Evolutionary conservation across 805 yeast species (phyloP).

Genomic region (Ogataea kodamae): DNA sequence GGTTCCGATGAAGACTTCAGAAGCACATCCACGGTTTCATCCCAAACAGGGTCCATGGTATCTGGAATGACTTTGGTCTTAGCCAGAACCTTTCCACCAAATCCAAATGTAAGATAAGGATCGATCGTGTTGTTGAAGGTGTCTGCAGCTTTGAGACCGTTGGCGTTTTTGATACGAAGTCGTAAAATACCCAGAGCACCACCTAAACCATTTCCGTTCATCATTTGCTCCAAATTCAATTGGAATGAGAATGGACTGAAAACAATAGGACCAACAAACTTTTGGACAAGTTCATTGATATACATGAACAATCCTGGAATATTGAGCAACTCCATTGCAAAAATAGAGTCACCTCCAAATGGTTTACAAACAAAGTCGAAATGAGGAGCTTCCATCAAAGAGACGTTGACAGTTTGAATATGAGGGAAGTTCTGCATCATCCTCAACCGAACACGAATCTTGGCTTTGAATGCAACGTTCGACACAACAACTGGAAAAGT

Average conservation of each 20-base stretch:
- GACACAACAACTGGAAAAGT: constrained; percentile 77
- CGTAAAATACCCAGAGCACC: constrained; percentile 86
- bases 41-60: constrained; percentile 75
- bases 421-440: constrained; percentile 93
- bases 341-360: constrained; percentile 71
- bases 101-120: constrained; percentile 79
- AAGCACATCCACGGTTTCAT: constrained; percentile 70
- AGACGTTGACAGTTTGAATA: constrained; percentile 82
- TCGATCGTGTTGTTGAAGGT: constrained; percentile 77
- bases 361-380: constrained; percentile 79
- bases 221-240: constrained; percentile 83
- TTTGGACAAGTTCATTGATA: constrained; percentile 79
- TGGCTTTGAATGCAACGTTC: constrained; percentile 71
- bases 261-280: constrained; percentile 84
- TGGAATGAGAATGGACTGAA: constrained; percentile 91
- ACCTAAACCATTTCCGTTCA: constrained; percentile 76
- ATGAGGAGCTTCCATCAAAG: constrained; percentile 81
- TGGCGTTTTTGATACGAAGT: constrained; percentile 63
- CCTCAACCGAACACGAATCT: constrained; percentile 77
- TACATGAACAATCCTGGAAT: constrained; percentile 85
- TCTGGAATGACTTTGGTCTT: constrained; percentile 66
- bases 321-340: constrained; percentile 83
- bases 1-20: constrained; percentile 79
- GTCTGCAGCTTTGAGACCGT: constrained; percentile 64
- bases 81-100: constrained; percentile 55